Conservation (phyloP, 805 yeast genomes). For the Saturnispora gosingensis region DNA sequence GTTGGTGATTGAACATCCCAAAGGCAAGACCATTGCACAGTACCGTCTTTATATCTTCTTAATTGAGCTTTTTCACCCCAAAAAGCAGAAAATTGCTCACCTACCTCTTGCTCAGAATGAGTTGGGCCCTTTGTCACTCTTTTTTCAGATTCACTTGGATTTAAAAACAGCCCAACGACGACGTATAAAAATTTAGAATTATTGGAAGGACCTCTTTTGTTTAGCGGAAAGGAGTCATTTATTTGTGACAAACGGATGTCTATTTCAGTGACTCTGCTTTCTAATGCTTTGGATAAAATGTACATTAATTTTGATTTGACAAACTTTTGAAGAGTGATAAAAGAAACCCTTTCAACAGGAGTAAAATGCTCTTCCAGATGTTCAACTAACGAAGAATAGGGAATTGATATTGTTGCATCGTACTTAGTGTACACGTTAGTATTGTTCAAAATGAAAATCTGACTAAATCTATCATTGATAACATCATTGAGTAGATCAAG, state of each 20-base stretch:
- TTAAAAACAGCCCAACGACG: slow-evolving; percentile 56
- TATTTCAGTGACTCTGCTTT: slow-evolving; percentile 35
- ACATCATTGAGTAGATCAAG: slow-evolving; percentile 63
- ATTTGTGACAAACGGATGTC: slow-evolving; percentile 21
- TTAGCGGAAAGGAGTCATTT: slow-evolving; percentile 29
- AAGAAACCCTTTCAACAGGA: slow-evolving; percentile 63
- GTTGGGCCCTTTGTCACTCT: slow-evolving; percentile 82
- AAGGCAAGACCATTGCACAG: slow-evolving; percentile 81
- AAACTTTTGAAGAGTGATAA: slow-evolving; percentile 59
- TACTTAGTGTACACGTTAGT: slow-evolving; percentile 47
- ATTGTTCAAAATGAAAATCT: slow-evolving; percentile 59
- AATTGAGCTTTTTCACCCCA: slow-evolving; percentile 87
- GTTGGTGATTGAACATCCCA: slow-evolving; percentile 46
- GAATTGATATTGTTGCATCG: slow-evolving; percentile 53
- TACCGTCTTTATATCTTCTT: slow-evolving; percentile 88
- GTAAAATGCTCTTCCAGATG: slow-evolving; percentile 42
- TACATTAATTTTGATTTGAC: slow-evolving; percentile 51
- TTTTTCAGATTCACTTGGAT: slow-evolving; percentile 68
- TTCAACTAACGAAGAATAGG: slow-evolving; percentile 32
- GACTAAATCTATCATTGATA: slow-evolving; percentile 73
- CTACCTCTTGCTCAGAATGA: slow-evolving; percentile 46
- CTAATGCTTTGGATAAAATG: slow-evolving; percentile 49
- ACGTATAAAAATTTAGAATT: slow-evolving; percentile 25
- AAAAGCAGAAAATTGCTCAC: slow-evolving; percentile 63
- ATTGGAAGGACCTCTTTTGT: slow-evolving; percentile 44